Evolutionary conservation across 768 basidiomycete genomes (phyloP).

Genomic region (Scleroderma bovista): DNA sequence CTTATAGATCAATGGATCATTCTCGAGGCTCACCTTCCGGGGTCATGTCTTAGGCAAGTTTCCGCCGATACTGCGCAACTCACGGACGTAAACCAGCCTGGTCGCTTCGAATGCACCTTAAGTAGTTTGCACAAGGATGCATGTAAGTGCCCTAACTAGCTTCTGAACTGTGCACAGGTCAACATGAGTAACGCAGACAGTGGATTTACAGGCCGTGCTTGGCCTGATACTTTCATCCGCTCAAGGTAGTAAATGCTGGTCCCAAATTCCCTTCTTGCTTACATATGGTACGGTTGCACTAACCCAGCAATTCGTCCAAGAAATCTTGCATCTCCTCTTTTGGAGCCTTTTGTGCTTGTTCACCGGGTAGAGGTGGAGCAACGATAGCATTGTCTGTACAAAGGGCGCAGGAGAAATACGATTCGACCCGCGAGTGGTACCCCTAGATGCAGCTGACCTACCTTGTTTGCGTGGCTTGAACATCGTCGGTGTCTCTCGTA

Average conservation of each 20-base stretch:
- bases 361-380: conserved; percentile 50
- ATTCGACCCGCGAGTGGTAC: neutral
- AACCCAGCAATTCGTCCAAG: conserved; percentile 58
- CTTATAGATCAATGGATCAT: too few relatives aligned
- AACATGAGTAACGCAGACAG: too few relatives aligned
- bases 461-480: conserved; percentile 36
- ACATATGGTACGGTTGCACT: conserved; percentile 1
- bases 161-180: too few relatives aligned
- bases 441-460: conserved; percentile 6
- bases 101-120: too few relatives aligned
- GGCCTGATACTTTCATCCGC: neutral
- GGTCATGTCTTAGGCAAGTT: too few relatives aligned
- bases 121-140: too few relatives aligned
- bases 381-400: conserved; percentile 27
- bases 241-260: neutral
- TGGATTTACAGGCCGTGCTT: too few relatives aligned
- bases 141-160: too few relatives aligned
- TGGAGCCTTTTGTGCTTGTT: conserved; percentile 28
- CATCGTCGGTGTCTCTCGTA: conserved; percentile 34
- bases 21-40: too few relatives aligned
- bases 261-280: neutral
- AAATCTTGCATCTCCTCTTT: conserved; percentile 66
- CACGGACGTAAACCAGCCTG: too few relatives aligned
- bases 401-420: neutral
- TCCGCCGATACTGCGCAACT: too few relatives aligned